Conservation (phyloP, 2,329 filamentous ascomycete species). For the Fusarium aywerte region DNA sequence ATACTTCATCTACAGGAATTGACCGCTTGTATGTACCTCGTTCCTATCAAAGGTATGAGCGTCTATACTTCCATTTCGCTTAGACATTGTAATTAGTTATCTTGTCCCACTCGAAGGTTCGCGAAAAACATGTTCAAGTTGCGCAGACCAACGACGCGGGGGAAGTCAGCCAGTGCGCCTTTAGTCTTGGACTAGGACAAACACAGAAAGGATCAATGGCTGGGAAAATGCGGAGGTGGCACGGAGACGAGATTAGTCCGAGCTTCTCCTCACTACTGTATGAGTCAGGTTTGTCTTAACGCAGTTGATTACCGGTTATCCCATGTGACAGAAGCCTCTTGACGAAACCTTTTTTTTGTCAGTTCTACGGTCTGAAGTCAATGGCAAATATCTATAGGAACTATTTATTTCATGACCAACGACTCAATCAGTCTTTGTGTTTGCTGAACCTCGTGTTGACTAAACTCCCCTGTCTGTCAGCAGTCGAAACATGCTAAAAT, state of each 20-base stretch:
- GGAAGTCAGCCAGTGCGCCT: conserved; percentile 15
- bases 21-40: not conserved
- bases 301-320: not conserved
- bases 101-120: not conserved
- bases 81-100: conserved; percentile 9
- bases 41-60: not conserved
- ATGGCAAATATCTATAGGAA: no score
- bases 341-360: not conserved
- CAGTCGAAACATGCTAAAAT: no score
- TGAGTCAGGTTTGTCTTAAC: not conserved
- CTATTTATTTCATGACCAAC: no score
- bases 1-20: not conserved
- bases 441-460: no score
- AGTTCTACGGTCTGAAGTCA: no score
- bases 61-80: conserved; percentile 7
- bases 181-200: not conserved
- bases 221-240: conserved; percentile 16
- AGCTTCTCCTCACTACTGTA: not conserved
- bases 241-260: conserved; percentile 11
- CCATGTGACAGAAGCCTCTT: not conserved
- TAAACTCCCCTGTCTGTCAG: no score
- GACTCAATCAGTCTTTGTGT: no score
- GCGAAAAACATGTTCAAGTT: conserved; percentile 1
- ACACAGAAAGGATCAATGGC: not conserved
- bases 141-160: conserved; percentile 9